Percentiles rank a stretch among this genome's conserved stretches.
Conservation (phyloP, 495 filamentous ascomycete genomes). For the Margaritispora aquatica region DNA sequence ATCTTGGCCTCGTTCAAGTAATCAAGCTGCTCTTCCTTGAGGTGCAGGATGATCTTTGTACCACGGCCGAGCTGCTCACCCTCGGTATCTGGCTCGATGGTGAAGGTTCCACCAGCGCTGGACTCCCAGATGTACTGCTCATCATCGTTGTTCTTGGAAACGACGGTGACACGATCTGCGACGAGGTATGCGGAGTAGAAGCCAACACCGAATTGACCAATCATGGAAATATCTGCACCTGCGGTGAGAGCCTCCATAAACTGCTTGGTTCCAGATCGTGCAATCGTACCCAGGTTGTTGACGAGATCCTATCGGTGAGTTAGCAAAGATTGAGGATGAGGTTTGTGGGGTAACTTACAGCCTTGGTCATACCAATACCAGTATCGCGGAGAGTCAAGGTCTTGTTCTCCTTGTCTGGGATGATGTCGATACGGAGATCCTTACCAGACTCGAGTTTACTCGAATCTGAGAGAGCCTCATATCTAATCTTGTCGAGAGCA, state of each 20-base stretch:
- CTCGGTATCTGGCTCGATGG: slow-evolving; percentile 82
- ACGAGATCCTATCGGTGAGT: slow-evolving; percentile 70
- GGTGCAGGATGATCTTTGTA: slow-evolving; percentile 94
- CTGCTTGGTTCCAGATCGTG: slow-evolving; percentile 98
- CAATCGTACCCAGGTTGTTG: slow-evolving; percentile 99
- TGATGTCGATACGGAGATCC: slow-evolving; percentile 97
- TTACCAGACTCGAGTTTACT: slow-evolving; percentile 94
- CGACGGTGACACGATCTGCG: slow-evolving; percentile 88
- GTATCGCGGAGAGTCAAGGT: slow-evolving; percentile 95
- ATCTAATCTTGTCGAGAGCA: slow-evolving; percentile 99
- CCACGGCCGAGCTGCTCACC: slow-evolving; percentile 87
- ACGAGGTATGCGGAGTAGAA: slow-evolving; percentile 99
- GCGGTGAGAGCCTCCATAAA: slow-evolving; percentile 99
- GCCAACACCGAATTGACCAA: slow-evolving; percentile 99
- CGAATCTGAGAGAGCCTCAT: slow-evolving; percentile 94
- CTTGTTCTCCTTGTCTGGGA: slow-evolving; percentile 93
- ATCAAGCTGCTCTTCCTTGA: slow-evolving; percentile 98
- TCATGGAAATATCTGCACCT: slow-evolving; percentile 99
- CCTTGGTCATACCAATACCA: slow-evolving; percentile 99
- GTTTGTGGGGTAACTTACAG: slow-evolving; percentile 54
- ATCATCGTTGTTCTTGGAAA: slow-evolving; percentile 99
- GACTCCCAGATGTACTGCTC: slow-evolving; percentile 99
- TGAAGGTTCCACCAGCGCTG: slow-evolving; percentile 94
- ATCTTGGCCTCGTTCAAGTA: slow-evolving; percentile 98
- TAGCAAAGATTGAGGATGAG: slow-evolving; percentile 22